Evolutionary conservation across 208 protist genomes (phyloP), one percentile per base, ranked within the genome.

Genomic region (Leishmania braziliensis): DNA sequence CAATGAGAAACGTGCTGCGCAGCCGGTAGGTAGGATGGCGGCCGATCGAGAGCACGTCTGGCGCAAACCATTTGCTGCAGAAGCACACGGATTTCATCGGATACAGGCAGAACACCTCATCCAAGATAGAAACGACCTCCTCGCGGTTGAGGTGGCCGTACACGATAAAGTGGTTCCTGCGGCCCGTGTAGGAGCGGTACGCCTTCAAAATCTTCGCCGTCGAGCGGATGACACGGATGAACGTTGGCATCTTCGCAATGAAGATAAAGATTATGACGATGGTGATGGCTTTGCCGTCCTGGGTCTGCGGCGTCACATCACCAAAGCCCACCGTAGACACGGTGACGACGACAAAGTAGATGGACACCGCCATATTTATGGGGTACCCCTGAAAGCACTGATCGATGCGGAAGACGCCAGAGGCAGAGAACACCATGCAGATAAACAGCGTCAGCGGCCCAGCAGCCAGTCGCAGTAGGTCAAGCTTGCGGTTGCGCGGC

Each of bases 1-100:
- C 86, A 29, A 90, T 83, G 48, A 96, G 80, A 77, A 97, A 97
- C 3, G 77, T 93, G 77, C 90, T 89, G 48, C 94, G 92, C 78
- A 95, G 75, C 50, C 91, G 88, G 66, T 97, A 97, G 10, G 87
- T 90, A n/a, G 94, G 92, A 80, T 97, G 87, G 8, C 92, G 86
- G 46, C 91, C 91, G 72, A 97, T 91, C 39, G 90, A 82, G 5
- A 89, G 29, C 12, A 97, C 94, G 71, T 97, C 91, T 33, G 79
- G 70, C 14, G 84, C 29, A 74, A 95, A 95, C 26, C 78, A 81
- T 70, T 87, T 94, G 71, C 94, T 95, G 77, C 94, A 97, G 84
- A 97, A 97, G 82, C 92, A 95, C 10, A 97, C 92, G 1, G 89
- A 84, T 81, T 96, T 97, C 86, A 92, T 93, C 50, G 91, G 94